phyloP scores from a whole-genome alignment of 1,284 basidiomycete genomes.

The Microbotryum saponariae region DNA sequence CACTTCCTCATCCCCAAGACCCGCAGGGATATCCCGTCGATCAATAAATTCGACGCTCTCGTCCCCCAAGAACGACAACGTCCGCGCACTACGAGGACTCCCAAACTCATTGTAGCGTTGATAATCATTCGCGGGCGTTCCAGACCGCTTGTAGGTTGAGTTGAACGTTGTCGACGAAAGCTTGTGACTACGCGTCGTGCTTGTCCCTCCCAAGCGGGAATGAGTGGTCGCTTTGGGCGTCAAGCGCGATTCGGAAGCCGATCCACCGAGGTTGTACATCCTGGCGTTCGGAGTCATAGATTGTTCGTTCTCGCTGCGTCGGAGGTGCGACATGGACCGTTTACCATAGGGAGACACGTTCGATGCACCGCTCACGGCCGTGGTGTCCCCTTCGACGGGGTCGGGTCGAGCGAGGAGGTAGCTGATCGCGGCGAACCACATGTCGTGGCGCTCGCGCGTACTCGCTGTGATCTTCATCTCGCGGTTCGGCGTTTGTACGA shows the following conservation, averaged over 20 bases:
- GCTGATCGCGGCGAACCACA: conserved; percentile 76
- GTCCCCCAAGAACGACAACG: conserved; percentile 45
- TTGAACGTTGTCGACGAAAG: conserved; percentile 52
- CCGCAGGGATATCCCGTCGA: conserved; percentile 51
- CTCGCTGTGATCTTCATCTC: conserved; percentile 98
- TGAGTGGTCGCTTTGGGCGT: conserved; percentile 40
- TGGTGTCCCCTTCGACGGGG: too few species aligned
- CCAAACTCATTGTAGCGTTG: conserved; percentile 62
- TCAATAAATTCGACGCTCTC: conserved; percentile 56
- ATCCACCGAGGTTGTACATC: conserved; percentile 11
- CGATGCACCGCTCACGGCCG: too few species aligned
- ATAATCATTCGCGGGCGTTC: conserved; percentile 82
- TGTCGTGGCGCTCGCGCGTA: conserved; percentile 87
- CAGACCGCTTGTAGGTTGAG: conserved; percentile 69
- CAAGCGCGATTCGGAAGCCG: conserved; percentile 38
- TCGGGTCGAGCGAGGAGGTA: conserved; percentile 67
- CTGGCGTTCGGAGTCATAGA: not conserved
- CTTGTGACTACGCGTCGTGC: conserved; percentile 33
- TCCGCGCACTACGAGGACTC: conserved; percentile 59
- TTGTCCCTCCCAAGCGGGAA: conserved; percentile 36
- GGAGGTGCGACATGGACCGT: too few species aligned
- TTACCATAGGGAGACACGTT: too few species aligned
- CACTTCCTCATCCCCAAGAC: conserved; percentile 62
- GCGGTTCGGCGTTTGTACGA: conserved; percentile 83
- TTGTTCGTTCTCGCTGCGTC: too few species aligned